phyloP scores from a whole-genome alignment of 2,329 filamentous ascomycete genomes.

The Botrytis deweyae region DNA sequence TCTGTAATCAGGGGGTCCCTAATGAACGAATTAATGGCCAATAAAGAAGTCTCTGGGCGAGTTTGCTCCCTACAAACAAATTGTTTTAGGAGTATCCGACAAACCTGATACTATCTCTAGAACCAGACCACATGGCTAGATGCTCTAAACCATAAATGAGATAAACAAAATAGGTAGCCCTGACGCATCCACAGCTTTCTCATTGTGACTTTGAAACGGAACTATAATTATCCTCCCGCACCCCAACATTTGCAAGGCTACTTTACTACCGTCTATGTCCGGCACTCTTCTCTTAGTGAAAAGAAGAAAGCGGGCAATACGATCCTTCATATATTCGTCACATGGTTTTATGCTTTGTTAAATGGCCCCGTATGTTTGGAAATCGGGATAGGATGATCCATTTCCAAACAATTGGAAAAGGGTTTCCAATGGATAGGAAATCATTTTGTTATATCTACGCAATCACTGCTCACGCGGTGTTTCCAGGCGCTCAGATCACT shows the following conservation, averaged over 20 bases:
- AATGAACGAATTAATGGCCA: neutral
- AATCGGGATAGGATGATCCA: neutral
- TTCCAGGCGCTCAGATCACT: neutral
- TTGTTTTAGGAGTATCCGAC: neutral
- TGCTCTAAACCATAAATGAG: neutral
- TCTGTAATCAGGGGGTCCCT: neutral
- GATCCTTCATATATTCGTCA: neutral
- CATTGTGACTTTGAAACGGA: neutral
- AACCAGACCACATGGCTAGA: neutral
- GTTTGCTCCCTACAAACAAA: neutral
- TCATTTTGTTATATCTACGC: neutral
- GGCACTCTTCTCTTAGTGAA: neutral
- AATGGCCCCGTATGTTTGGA: neutral
- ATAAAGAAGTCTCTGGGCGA: neutral
- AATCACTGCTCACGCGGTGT: neutral
- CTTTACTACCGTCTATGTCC: neutral
- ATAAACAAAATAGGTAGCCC: neutral
- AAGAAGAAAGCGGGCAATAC: neutral
- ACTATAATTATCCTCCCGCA: neutral
- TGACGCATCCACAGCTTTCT: neutral
- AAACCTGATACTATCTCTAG: neutral
- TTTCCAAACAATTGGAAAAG: neutral
- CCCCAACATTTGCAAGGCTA: neutral
- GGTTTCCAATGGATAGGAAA: neutral
- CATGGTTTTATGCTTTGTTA: neutral